phyloP scores from a whole-genome alignment of 2,329 filamentous ascomycete genomes.

The Nigrospora osmanthi region DNA sequence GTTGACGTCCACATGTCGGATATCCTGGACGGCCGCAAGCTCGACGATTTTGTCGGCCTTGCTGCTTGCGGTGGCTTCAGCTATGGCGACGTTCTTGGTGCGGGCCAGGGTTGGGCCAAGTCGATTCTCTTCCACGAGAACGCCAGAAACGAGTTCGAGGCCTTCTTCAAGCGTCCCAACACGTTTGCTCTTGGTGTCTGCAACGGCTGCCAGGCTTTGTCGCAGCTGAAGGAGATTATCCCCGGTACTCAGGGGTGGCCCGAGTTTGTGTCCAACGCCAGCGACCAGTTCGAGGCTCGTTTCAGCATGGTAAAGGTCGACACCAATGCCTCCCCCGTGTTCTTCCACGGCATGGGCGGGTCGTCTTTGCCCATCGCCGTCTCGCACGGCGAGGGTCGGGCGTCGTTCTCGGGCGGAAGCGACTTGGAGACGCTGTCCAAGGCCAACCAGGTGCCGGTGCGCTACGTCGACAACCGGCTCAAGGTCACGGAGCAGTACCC shows the following conservation, averaged over 20 bases:
- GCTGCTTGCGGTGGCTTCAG: conserved; percentile 97
- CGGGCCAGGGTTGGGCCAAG: conserved; percentile 95
- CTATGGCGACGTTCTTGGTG: conserved; percentile 75
- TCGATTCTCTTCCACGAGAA: conserved; percentile 81
- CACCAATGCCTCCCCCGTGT: conserved; percentile 62
- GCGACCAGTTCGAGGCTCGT: conserved; percentile 84
- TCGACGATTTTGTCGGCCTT: conserved; percentile 77
- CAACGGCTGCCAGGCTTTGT: conserved; percentile 96
- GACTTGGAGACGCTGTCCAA: conserved; percentile 48
- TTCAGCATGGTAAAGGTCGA: conserved; percentile 77
- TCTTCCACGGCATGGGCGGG: conserved; percentile 82
- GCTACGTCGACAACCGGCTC: conserved; percentile 79
- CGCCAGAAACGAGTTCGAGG: conserved; percentile 66
- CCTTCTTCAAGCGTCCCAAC: conserved; percentile 80
- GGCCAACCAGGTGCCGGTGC: conserved; percentile 64
- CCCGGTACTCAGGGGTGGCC: conserved; percentile 82
- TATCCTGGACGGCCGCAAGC: conserved; percentile 69
- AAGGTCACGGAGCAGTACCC: conserved; percentile 76
- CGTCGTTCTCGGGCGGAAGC: conserved; percentile 53
- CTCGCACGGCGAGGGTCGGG: conserved; percentile 86
- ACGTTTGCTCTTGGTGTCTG: conserved; percentile 93
- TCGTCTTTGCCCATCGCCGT: conserved; percentile 78
- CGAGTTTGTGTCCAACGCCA: conserved; percentile 75
- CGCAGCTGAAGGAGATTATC: conserved; percentile 74
- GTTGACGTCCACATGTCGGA: conserved; percentile 98